Base-by-base conservation (phyloP, 1,284 basidiomycete species). In the Boletus smithii region DNA sequence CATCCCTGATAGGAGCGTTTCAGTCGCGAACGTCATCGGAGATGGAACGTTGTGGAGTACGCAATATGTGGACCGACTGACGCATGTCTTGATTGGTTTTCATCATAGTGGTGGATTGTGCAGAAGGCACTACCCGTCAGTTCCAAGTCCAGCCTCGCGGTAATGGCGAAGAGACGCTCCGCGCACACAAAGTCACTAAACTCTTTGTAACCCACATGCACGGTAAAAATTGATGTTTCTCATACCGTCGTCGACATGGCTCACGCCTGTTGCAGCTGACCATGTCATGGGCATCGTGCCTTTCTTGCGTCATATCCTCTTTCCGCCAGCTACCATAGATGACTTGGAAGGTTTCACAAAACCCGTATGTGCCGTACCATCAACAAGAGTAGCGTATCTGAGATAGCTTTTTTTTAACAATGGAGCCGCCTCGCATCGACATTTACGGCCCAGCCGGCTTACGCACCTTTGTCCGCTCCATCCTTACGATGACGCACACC, bases 131-230 rank as follows among this genome's bases (percentile, higher is more conserved):
- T 3, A 74, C 81, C 16, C 76, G 78, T 39, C 83, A 88, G 54
- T 76, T 89, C 69, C 60, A 71, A 55, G 58, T 73, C 53, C 69
- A 77, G 62, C 63, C 71, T 30, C 59, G 66, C 4, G 56, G 55
- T 14, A 53, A 57, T 14, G 63, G 63, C 14, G 47, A 55, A 23
- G 61, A 62, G 20, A 49, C 63, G 26, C 53, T 85, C 35, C 78
- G 75, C 51, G 68, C 81, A 36, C 70, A 69, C 30, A 81, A 74
- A 49, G 74, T 94, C 34, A 72, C 72, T 11, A 87, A 85, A 57
- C 80, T 94, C 31, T 93, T 95, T 67, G 75, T 95, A 46, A 95
- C 93, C 0, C 93, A 95, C 60, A 85, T 95, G 81, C 93, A 95
- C 61, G 81, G 88, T 62, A 24, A 51, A 43, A 8, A 38, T 9